phyloP scores from a whole-genome alignment of 495 filamentous ascomycete species.

The Neurospora terricola region DNA sequence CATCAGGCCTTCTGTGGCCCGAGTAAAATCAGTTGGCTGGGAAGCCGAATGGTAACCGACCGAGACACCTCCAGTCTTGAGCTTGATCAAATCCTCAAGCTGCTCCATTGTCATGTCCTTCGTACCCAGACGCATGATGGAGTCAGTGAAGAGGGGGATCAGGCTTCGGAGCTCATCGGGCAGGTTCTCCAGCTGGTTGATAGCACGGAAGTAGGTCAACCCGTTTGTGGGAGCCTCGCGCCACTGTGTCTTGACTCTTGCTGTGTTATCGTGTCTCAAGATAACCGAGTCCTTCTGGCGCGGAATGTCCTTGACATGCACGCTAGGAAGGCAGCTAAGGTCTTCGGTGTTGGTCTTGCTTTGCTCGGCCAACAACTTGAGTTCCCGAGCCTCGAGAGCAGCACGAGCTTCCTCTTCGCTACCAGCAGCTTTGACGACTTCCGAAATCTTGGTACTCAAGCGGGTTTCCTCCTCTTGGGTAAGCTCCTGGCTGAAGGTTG shows the following conservation, averaged over 20 bases:
- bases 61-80: constrained; percentile 89
- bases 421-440: constrained; percentile 57
- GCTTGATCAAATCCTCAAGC: constrained; percentile 86
- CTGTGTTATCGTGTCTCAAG: constrained; percentile 56
- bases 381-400: constrained; percentile 61
- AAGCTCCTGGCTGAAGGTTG: constrained; percentile 61
- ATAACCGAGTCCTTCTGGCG: constrained; percentile 61
- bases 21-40: constrained; percentile 57
- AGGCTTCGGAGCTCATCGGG: constrained; percentile 77
- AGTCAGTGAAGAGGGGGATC: constrained; percentile 85
- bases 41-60: constrained; percentile 69
- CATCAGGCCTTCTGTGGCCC: constrained; percentile 68
- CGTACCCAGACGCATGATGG: constrained; percentile 86
- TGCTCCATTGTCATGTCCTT: constrained; percentile 83
- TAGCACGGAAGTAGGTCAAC: constrained; percentile 87
- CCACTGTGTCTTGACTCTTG: constrained; percentile 71
- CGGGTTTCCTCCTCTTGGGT: constrained; percentile 66
- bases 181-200: constrained; percentile 67
- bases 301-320: constrained; percentile 81
- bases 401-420: constrained; percentile 58
- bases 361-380: constrained; percentile 74
- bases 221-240: constrained; percentile 89
- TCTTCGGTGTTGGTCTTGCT: constrained; percentile 71
- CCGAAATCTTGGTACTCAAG: constrained; percentile 56
- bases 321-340: constrained; percentile 75